phyloP scores from a whole-genome alignment of 345 rosid genomes.

The Moringa oleifera region DNA sequence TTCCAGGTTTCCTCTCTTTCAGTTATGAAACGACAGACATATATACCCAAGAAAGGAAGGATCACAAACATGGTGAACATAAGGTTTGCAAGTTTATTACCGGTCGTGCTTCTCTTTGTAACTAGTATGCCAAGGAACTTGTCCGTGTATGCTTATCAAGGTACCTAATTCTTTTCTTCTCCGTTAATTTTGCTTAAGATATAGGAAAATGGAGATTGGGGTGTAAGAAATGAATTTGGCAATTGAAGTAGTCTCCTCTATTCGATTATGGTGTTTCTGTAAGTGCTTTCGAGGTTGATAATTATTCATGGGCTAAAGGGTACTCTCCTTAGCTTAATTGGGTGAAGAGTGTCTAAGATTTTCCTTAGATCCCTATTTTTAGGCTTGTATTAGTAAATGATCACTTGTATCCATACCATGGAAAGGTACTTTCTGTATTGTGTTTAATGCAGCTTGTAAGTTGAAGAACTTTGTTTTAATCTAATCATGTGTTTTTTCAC shows the following conservation, averaged over 20 bases:
- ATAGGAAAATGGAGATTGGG: too few relatives aligned
- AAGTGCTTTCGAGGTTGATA: constrained; percentile 39
- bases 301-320: constrained; percentile 31
- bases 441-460: too few relatives aligned
- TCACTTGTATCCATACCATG: too few relatives aligned
- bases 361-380: too few relatives aligned
- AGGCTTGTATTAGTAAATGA: too few relatives aligned
- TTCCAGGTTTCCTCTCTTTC: constrained; percentile 28
- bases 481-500: too few relatives aligned
- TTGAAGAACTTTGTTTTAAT: too few relatives aligned
- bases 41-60: background rate
- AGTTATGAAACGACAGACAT: constrained; percentile 7
- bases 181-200: background rate
- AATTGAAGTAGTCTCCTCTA: constrained; percentile 11
- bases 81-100: constrained; percentile 24
- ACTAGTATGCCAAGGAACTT: too few relatives aligned
- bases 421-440: too few relatives aligned
- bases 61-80: constrained; percentile 24
- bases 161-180: constrained; percentile 16
- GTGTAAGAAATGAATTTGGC: constrained; percentile 1
- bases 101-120: constrained; percentile 31
- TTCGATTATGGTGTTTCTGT: constrained; percentile 21
- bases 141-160: constrained; percentile 31
- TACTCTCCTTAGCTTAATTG: constrained; percentile 45
- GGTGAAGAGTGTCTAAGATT: background rate